phyloP scores from a whole-genome alignment of 75 land plant genomes.

The Larix kaempferi region DNA sequence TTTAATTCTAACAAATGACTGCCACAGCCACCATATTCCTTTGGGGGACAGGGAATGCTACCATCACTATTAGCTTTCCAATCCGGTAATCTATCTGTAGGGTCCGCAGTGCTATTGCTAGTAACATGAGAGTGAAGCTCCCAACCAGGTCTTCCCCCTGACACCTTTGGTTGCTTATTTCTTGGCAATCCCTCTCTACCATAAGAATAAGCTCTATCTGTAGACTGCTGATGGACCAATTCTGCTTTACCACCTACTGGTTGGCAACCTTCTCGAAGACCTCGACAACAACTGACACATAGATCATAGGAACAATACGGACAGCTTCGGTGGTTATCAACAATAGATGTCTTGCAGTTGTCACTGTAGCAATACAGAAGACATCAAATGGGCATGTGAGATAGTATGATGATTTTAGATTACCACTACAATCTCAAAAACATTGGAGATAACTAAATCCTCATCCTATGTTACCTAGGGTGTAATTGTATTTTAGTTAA shows the following conservation, averaged over 20 bases:
- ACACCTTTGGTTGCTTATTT: slow-evolving; percentile 6
- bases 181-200: slow-evolving; percentile 11
- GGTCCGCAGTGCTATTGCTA: slow-evolving; percentile 1
- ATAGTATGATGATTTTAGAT: background rate
- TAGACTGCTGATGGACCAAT: slow-evolving; percentile 1
- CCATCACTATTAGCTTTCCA: slow-evolving; percentile 73
- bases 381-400: background rate
- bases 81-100: slow-evolving; percentile 26
- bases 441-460: background rate
- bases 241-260: slow-evolving; percentile 27
- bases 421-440: background rate
- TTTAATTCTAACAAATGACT: slow-evolving; percentile 29
- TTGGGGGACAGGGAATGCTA: slow-evolving; percentile 77
- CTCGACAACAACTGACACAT: slow-evolving; percentile 80
- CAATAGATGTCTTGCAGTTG: slow-evolving; percentile 77
- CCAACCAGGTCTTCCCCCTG: slow-evolving; percentile 2
- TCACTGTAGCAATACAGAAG: slow-evolving; percentile 50
- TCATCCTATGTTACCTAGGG: background rate
- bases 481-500: background rate
- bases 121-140: slow-evolving; percentile 4
- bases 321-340: slow-evolving; percentile 88
- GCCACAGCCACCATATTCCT: slow-evolving; percentile 68
- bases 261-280: slow-evolving; percentile 57
- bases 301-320: slow-evolving; percentile 71
- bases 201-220: slow-evolving; percentile 6